Percentiles rank a stretch among this genome's conserved stretches.
phyloP scores from a whole-genome alignment of 805 yeast species.

The Grigorovia yakushimaensis region DNA sequence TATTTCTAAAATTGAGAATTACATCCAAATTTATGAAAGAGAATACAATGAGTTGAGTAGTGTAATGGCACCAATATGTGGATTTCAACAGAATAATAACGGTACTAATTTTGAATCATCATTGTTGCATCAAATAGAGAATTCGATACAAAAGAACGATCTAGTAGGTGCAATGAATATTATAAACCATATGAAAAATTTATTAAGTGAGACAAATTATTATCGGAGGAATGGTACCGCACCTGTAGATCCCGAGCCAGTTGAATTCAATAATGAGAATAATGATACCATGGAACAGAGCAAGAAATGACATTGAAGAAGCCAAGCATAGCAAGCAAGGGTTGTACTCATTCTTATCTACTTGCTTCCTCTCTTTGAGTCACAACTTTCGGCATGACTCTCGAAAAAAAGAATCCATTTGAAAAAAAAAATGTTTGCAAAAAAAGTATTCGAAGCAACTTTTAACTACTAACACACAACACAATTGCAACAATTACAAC shows the following conservation, averaged over 20 bases:
- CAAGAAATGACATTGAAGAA: not conserved
- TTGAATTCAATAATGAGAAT: slow-evolving; percentile 9
- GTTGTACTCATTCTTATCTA: not conserved
- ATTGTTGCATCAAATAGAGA: slow-evolving; percentile 10
- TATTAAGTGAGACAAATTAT: slow-evolving; percentile 14
- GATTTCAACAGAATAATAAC: not conserved
- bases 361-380: not conserved
- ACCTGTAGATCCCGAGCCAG: slow-evolving; percentile 10
- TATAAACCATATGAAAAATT: slow-evolving; percentile 16
- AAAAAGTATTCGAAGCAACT: too few relatives aligned
- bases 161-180: slow-evolving; percentile 13
- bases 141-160: slow-evolving; percentile 18
- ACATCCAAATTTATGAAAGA: slow-evolving; percentile 55
- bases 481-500: not conserved
- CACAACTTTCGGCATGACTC: not conserved
- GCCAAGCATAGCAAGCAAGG: too few relatives aligned
- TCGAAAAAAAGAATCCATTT: not conserved
- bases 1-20: slow-evolving; percentile 72
- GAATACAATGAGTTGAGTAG: slow-evolving; percentile 50
- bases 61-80: slow-evolving; percentile 2
- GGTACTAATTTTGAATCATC: not conserved
- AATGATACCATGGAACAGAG: not conserved
- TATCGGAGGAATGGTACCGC: slow-evolving; percentile 22
- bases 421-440: too few relatives aligned
- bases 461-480: too few relatives aligned